A percentile compares a stretch with the other conserved stretches of the same genome.
These are phyloP conservation scores for Clonostachys sp. DNA, from an alignment of 2,329 filamentous ascomycete genomes.

Conservation along the genomic window DNA sequence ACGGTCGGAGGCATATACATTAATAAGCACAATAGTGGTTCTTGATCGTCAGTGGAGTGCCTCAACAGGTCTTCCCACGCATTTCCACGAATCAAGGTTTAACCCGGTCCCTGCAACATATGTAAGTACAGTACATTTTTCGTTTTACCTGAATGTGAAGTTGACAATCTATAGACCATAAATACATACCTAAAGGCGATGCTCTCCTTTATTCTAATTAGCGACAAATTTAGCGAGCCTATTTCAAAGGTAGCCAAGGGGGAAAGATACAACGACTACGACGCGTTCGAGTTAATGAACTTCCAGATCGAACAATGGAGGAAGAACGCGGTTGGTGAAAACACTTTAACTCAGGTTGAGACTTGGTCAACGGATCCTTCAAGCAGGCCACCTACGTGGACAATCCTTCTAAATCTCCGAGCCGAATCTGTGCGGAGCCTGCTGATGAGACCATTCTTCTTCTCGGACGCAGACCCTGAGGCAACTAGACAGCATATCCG, in stretches of 20 bases:
- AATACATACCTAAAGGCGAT: slow-evolving; percentile 10
- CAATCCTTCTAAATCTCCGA: slow-evolving; percentile 1
- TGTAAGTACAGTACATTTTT: not conserved
- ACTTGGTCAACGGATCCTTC: not conserved
- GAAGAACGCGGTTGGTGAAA: slow-evolving; percentile 10
- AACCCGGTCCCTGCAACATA: not conserved
- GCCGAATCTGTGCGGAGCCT: slow-evolving; percentile 1
- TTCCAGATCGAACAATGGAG: slow-evolving; percentile 20
- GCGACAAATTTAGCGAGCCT: slow-evolving; percentile 11
- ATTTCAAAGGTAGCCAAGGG: slow-evolving; percentile 5
- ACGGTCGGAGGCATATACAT: slow-evolving; percentile 1
- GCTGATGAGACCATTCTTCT: slow-evolving; percentile 3
- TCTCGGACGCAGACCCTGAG: not conserved
- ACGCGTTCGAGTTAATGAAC: slow-evolving; percentile 17
- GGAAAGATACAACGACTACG: slow-evolving; percentile 13
- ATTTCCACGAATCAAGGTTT: slow-evolving; percentile 7
- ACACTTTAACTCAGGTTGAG: not conserved
- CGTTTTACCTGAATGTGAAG: not conserved
- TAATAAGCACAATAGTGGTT: slow-evolving; percentile 6
- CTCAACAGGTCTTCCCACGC: slow-evolving; percentile 6
- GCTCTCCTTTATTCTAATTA: slow-evolving; percentile 9
- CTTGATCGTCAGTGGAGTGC: slow-evolving; percentile 10
- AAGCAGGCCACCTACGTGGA: not conserved
- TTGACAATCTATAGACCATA: not conserved
- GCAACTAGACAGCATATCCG: not conserved